Base-by-base conservation (phyloP, 768 basidiomycete genomes). In the Gymnopilus junonius region DNA sequence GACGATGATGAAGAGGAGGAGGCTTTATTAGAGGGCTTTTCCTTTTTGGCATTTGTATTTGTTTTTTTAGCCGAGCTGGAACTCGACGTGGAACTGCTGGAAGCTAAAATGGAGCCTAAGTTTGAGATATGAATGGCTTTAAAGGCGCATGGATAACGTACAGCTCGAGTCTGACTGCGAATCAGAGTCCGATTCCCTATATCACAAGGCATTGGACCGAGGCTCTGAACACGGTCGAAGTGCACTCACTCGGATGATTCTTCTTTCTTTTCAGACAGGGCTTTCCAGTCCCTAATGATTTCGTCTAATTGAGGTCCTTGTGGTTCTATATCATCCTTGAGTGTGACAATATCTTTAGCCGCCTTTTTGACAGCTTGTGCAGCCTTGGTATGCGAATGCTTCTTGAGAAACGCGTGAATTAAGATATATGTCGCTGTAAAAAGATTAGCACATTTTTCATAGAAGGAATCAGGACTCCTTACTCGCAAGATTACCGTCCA, bases 351-450 rank as follows among this genome's bases (percentile, higher is more conserved):
- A 51, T 82, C 79, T 73, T 86, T 88, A 21, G 85, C 91, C 25
- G 90, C 91, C 66, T 89, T 91, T 77, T 86, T 92, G 54, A 94
- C 78, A 1, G 89, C 88, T 61, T 83, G 79, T 8, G 93, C 93
- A 8, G 87, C 90, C 69, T 92, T 92, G 31, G 73, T 71, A 73
- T 94, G 90, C 0, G 84, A 82, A 50, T 83, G 86, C 70, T 87
- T 84, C 61, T 74, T 79, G 37, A 95, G 80, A 76, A 95, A 95
- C 8, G 85, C 78, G 70, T 93, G 84, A 61, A 95, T 87, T 54
- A 93, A 76, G 67, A 86, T 83, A 79, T 94, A 95, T 4, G 91
- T 89, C 23, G 82, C 93, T 94, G 70, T 39, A 51, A 55, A 10
- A 27, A 31, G 7, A 39, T 17, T 25, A 45, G 48, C 25, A 46